Evolutionary conservation across 176 grass and related monocot species (phyloP), one percentile per base, ranked within the genome.

Genomic region (sorghum (Sorghum bicolor)): DNA sequence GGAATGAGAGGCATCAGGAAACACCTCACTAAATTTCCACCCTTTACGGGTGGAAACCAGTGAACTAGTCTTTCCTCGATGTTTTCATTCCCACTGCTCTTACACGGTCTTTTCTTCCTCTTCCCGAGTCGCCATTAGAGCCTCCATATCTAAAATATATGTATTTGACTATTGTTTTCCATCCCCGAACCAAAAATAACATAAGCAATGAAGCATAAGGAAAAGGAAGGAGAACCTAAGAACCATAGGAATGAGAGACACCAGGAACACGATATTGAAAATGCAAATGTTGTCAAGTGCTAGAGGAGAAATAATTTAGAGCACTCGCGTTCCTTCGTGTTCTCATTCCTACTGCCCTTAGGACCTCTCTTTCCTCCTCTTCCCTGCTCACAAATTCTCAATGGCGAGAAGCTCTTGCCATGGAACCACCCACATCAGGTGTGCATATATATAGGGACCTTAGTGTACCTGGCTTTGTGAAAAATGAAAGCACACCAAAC

Each of bases 1-100:
- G 82, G 70, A 89, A 85, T 86, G 55, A 74, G 78, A 79, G 75
- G 75, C 86, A 88, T 44, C 45, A 20, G 69, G n/a, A 76, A 80
- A 81, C 31, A 70, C 70, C 50, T 30, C 60, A 84, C 22, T 12
- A 44, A 74, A 65, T 69, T 70, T 16, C 25, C 39, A 48, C 52
- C 28, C 37, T 80, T 32, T n/a, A 0, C 13, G 39, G 17, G 7
- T 14, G 38, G 36, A 30, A 68, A 80, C 24, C 3, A 50, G 15
- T 4, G 47, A 22, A 26, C 20, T 28, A 70, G 37, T 14, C 2
- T 68, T 82, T 91, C 48, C 63, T 76, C 16, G 13, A 79, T 66
- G 67, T 80, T 74, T 33, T 31, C 43, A 69, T 68, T 80, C 64
- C 30, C 78, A 80, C 64, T 16, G 64, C 12, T 80, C 64, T 26